Conservation (phyloP, 352 stramenopile genomes). For the Poterioochromonas sp. region DNA sequence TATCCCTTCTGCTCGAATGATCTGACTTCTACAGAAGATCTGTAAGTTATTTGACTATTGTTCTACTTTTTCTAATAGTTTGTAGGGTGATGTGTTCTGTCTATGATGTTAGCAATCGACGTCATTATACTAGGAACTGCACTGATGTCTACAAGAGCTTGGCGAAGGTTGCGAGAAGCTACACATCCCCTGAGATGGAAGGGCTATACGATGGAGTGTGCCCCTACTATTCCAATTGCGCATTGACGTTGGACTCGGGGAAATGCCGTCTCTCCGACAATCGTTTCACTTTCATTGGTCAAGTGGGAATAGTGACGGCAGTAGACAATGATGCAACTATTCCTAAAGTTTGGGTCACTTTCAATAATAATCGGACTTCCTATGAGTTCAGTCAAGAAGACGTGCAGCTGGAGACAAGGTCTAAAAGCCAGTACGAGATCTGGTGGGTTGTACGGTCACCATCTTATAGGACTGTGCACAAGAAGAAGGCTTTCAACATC, state of each 20-base stretch:
- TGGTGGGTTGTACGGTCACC: conserved; percentile 15
- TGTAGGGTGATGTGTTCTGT: conserved; percentile 29
- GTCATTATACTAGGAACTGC: conserved; percentile 21
- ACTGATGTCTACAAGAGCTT: neutral
- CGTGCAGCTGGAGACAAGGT: neutral
- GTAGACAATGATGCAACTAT: conserved; percentile 1
- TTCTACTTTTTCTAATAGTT: neutral
- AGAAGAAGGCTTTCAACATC: conserved; percentile 23
- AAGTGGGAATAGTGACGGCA: neutral
- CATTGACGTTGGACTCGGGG: conserved; percentile 1
- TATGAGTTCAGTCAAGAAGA: conserved; percentile 11
- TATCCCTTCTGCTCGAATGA: conserved; percentile 22
- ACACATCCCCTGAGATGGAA: neutral
- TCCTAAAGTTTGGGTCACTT: neutral
- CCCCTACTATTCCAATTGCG: neutral
- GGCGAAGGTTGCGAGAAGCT: neutral
- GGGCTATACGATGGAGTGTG: conserved; percentile 2
- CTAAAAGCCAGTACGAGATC: conserved; percentile 8
- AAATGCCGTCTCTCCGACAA: neutral
- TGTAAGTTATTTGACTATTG: neutral
- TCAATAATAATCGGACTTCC: conserved; percentile 13
- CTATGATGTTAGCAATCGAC: neutral
- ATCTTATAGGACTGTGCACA: neutral
- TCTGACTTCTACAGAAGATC: neutral
- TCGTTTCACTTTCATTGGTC: conserved; percentile 13